phyloP scores from a whole-genome alignment of 108 stramenopile species.

The Cyclotella cryptica region DNA sequence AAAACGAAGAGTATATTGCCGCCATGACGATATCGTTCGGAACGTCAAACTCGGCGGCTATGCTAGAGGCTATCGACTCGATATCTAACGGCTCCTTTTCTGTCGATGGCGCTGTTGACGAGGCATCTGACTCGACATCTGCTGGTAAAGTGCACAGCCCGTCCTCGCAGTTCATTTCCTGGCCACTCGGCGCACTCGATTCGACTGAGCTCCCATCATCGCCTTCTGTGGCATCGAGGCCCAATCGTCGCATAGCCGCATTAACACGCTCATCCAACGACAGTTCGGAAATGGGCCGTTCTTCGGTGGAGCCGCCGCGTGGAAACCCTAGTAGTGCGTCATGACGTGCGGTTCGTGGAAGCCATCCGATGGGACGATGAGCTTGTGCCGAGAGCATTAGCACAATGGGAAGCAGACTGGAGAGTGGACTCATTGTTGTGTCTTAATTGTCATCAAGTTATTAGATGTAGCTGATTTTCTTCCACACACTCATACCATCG shows the following conservation, averaged over 20 bases:
- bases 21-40: constrained; percentile 72
- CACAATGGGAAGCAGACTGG: not conserved
- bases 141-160: constrained; percentile 5
- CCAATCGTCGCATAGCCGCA: constrained; percentile 81
- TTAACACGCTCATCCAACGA: constrained; percentile 81
- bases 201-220: constrained; percentile 5
- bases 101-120: not conserved
- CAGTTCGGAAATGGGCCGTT: constrained; percentile 7
- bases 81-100: constrained; percentile 41
- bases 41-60: constrained; percentile 71
- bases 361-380: constrained; percentile 5
- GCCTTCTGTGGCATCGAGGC: constrained; percentile 48
- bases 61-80: constrained; percentile 49
- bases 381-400: not conserved
- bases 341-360: not conserved
- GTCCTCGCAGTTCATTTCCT: not conserved
- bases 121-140: not conserved
- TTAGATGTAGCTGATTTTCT: not conserved
- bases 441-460: not conserved
- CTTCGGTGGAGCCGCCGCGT: constrained; percentile 7
- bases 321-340: not conserved
- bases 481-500: not conserved
- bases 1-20: constrained; percentile 72
- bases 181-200: not conserved
- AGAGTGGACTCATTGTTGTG: not conserved